Percentiles rank a stretch among this genome's conserved stretches.
phyloP scores from a whole-genome alignment of 1,284 basidiomycete species.

The Hortiboletus rubellus region DNA sequence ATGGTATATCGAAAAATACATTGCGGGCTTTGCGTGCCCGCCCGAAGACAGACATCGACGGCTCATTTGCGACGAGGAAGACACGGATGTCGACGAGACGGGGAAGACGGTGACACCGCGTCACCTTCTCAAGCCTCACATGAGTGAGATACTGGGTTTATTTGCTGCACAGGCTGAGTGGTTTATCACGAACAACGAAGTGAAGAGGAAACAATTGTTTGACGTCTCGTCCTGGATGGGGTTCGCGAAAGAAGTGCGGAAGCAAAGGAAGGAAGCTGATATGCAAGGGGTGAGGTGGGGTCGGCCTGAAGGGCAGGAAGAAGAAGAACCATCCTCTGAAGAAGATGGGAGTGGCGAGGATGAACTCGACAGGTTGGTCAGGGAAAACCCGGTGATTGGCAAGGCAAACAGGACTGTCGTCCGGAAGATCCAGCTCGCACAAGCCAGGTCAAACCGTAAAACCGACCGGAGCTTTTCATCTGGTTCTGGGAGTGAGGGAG shows the following conservation, averaged over 20 bases:
- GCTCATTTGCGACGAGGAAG: slow-evolving; percentile 36
- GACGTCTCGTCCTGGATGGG: slow-evolving; percentile 44
- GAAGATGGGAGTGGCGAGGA: slow-evolving; percentile 8
- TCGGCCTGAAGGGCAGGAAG: slow-evolving; percentile 18
- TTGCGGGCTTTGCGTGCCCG: slow-evolving; percentile 31
- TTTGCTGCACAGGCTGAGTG: slow-evolving; percentile 54
- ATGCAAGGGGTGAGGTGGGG: slow-evolving; percentile 31
- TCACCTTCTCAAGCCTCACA: slow-evolving; percentile 44
- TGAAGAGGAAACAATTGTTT: slow-evolving; percentile 34
- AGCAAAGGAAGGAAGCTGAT: slow-evolving; percentile 32
- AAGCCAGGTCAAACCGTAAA: slow-evolving; percentile 18
- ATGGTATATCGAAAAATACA: slow-evolving; percentile 47
- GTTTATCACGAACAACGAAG: slow-evolving; percentile 47
- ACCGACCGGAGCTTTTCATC: slow-evolving; percentile 12
- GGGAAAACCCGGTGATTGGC: slow-evolving; percentile 30
- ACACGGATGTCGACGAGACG: slow-evolving; percentile 36
- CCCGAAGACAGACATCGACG: slow-evolving; percentile 34
- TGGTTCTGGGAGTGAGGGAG: slow-evolving; percentile 29
- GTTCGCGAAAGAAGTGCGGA: slow-evolving; percentile 41
- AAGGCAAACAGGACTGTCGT: slow-evolving; percentile 20
- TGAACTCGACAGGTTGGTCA: slow-evolving; percentile 15
- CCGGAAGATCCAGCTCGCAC: slow-evolving; percentile 29
- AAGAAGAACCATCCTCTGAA: not conserved
- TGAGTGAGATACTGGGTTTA: slow-evolving; percentile 43
- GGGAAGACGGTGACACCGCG: slow-evolving; percentile 32